Evolutionary conservation across 177 flowering plant genomes (phyloP).

Genomic region (Telopea speciosissima): DNA sequence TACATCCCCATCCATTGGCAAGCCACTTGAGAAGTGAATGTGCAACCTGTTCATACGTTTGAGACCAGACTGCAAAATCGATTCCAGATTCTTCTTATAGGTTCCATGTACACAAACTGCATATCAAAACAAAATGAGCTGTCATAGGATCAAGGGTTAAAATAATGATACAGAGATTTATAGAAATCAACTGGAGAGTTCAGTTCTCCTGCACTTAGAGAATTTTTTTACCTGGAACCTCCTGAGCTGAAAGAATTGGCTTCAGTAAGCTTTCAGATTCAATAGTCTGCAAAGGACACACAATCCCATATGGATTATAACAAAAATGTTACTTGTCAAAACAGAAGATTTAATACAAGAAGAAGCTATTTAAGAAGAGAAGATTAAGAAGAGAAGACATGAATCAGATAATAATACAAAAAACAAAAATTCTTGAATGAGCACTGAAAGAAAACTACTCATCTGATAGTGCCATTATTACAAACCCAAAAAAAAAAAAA

Average conservation of each 20-base stretch:
- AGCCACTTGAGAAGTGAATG: constrained; percentile 86
- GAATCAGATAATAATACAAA: neutral
- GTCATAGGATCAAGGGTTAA: neutral
- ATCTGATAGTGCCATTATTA: neutral
- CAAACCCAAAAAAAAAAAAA: neutral
- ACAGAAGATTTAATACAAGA: neutral
- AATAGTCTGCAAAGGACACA: constrained; percentile 44
- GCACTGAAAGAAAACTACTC: neutral
- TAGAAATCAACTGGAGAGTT: neutral
- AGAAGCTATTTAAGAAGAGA: neutral
- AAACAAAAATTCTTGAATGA: neutral
- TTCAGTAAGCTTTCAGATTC: constrained; percentile 76
- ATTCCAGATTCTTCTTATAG: constrained; percentile 66
- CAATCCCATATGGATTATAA: neutral
- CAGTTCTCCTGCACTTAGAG: neutral
- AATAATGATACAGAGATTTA: neutral
- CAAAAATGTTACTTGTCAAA: neutral
- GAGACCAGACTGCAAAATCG: constrained; percentile 74
- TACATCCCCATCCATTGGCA: constrained; percentile 77
- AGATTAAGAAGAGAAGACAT: neutral
- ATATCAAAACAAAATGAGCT: constrained; percentile 5
- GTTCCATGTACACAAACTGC: constrained; percentile 98
- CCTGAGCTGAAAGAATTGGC: constrained; percentile 80
- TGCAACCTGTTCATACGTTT: constrained; percentile 84
- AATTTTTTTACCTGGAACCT: constrained; percentile 46